Evolutionary conservation across 1,139 yeast genomes (phyloP).

Genomic region (Geotrichum cucujoidarum): DNA sequence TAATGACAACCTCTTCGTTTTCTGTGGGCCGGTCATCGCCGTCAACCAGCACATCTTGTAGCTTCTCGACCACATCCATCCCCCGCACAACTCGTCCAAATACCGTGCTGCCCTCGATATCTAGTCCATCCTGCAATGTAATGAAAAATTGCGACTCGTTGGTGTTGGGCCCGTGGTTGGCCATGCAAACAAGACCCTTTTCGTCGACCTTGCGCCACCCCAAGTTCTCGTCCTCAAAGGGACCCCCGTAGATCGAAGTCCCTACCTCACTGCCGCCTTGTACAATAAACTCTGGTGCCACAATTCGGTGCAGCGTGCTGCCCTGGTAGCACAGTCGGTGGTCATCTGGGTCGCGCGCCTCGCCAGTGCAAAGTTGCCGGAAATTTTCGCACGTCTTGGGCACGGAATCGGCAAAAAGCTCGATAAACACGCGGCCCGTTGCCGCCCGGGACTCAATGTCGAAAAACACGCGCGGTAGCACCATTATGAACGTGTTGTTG

Average conservation of each 20-base stretch:
- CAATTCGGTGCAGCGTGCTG: slow-evolving; percentile 58
- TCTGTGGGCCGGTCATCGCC: slow-evolving; percentile 38
- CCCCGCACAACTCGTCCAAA: slow-evolving; percentile 65
- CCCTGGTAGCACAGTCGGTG: slow-evolving; percentile 37
- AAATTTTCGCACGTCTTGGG: slow-evolving; percentile 53
- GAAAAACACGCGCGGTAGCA: slow-evolving; percentile 42
- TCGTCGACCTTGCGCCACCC: slow-evolving; percentile 32
- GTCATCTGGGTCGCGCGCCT: slow-evolving; percentile 13
- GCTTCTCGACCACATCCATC: slow-evolving; percentile 51
- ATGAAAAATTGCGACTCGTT: slow-evolving; percentile 76
- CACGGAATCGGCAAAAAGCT: slow-evolving; percentile 48
- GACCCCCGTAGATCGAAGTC: slow-evolving; percentile 30
- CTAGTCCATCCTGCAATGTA: slow-evolving; percentile 37
- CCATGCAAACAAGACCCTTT: slow-evolving; percentile 48
- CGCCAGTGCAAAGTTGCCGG: slow-evolving; percentile 29
- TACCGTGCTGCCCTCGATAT: slow-evolving; percentile 48
- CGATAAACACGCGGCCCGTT: slow-evolving; percentile 62
- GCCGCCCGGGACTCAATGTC: slow-evolving; percentile 52
- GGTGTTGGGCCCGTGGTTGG: slow-evolving; percentile 54
- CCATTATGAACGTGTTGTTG: slow-evolving; percentile 4
- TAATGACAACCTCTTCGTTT: slow-evolving; percentile 46
- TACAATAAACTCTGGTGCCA: slow-evolving; percentile 66
- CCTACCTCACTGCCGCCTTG: slow-evolving; percentile 58
- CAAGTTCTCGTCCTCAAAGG: slow-evolving; percentile 60
- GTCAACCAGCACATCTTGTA: slow-evolving; percentile 33